Conservation (phyloP, 345 rosid species). For the Gossypium herbaceum region DNA sequence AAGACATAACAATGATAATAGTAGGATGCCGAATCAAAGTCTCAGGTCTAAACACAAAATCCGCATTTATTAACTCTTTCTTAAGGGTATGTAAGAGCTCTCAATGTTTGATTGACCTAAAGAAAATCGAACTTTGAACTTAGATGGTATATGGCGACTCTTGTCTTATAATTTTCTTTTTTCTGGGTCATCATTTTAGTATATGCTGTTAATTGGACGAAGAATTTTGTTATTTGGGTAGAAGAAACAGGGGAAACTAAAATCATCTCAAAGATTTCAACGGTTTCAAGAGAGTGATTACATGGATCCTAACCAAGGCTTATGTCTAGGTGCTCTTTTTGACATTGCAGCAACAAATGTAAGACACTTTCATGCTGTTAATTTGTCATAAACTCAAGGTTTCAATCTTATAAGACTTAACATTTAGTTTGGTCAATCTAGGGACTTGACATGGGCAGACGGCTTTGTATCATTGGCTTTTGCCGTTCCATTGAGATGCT, state of each 20-base stretch:
- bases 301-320: slow-evolving; percentile 83
- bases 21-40: not conserved
- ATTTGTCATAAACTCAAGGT: not conserved
- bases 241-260: slow-evolving; percentile 57
- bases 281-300: slow-evolving; percentile 79
- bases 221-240: slow-evolving; percentile 24
- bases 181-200: not conserved
- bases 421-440: slow-evolving; percentile 21
- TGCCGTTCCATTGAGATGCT: slow-evolving; percentile 98
- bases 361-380: slow-evolving; percentile 18
- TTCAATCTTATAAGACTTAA: not conserved
- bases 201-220: not conserved
- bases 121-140: not conserved
- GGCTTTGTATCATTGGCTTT: slow-evolving; percentile 90
- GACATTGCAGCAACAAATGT: slow-evolving; percentile 95
- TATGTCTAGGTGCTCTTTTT: slow-evolving; percentile 83
- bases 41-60: not conserved
- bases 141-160: not conserved
- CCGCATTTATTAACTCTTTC: not conserved
- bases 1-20: not conserved
- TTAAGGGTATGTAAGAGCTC: not conserved
- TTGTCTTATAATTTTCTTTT: not conserved
- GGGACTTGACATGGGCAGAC: slow-evolving; percentile 93
- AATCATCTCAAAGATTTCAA: slow-evolving; percentile 40
- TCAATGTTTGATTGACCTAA: not conserved